These are phyloP conservation scores for Desmodesmus armatus DNA, from an alignment of 139 green algal species.

Conservation along the genomic window DNA sequence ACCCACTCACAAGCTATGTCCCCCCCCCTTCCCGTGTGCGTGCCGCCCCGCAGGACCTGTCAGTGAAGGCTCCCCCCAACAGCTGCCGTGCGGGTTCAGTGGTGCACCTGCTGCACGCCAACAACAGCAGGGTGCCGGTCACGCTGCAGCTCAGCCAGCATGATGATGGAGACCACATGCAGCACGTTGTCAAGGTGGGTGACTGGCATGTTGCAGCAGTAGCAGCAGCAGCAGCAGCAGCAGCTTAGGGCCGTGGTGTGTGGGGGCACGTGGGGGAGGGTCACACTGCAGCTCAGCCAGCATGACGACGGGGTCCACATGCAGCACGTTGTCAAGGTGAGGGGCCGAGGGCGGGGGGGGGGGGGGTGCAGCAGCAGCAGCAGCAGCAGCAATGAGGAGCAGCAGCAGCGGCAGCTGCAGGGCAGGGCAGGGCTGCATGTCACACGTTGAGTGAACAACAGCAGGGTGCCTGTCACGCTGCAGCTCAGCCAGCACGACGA, in stretches of 20 bases:
- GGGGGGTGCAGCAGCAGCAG: neutral
- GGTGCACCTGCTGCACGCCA: constrained; percentile 50
- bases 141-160: constrained; percentile 41
- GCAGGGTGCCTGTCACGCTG: constrained; percentile 51
- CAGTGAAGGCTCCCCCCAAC: neutral
- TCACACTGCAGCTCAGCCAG: constrained; percentile 43
- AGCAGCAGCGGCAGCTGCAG: neutral
- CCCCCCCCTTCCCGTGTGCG: no score
- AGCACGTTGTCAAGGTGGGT: constrained; percentile 53
- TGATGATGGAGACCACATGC: constrained; percentile 25
- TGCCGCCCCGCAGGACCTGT: constrained; percentile 13
- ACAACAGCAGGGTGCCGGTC: constrained; percentile 46
- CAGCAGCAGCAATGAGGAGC: no score
- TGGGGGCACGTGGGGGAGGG: no score
- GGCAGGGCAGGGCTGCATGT: neutral
- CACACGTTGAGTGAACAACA: neutral
- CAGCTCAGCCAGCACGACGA: constrained; percentile 39
- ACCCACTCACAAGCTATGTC: no score
- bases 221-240: neutral
- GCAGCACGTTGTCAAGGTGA: constrained; percentile 52
- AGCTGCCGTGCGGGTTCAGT: constrained; percentile 55
- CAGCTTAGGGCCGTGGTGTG: no score
- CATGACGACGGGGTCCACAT: constrained; percentile 35
- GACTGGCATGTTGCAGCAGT: neutral
- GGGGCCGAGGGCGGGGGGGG: no score